These are phyloP conservation scores for Biscogniauxia sp. DNA, from an alignment of 2,329 filamentous ascomycete species.

Conservation along the genomic window DNA sequence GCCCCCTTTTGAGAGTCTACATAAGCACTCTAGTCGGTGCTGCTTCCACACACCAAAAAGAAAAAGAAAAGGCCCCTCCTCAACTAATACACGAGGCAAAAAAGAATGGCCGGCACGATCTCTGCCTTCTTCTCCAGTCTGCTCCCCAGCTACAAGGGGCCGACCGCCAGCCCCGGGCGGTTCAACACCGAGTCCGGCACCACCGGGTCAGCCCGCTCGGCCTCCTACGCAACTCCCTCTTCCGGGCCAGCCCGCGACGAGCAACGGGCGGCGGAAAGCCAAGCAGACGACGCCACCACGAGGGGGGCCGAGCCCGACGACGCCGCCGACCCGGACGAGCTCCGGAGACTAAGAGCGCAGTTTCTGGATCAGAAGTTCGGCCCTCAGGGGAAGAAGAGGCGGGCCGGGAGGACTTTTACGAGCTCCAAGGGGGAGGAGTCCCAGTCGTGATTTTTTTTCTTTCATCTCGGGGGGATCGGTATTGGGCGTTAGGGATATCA, in stretches of 20 bases:
- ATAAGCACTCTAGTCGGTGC: no score
- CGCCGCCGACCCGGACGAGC: background rate
- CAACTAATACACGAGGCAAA: no score
- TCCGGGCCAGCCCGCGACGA: background rate
- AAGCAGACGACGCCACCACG: background rate
- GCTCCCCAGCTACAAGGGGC: background rate
- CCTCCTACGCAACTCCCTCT: background rate
- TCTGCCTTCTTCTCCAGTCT: slow-evolving; percentile 1
- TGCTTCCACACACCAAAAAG: no score
- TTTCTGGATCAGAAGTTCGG: background rate
- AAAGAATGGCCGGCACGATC: background rate
- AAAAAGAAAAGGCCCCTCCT: no score
- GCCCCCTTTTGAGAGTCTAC: no score
- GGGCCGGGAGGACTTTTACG: background rate
- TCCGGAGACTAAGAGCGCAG: background rate
- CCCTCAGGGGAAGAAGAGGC: background rate
- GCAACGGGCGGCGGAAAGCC: background rate
- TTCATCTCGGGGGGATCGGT: no score
- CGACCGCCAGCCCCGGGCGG: background rate
- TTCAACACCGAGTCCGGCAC: background rate
- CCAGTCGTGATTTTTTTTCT: background rate
- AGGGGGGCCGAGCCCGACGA: background rate
- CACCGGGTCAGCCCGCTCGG: background rate
- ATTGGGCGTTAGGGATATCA: background rate
- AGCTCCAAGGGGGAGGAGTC: background rate